Evolutionary conservation across 345 rosid genomes (phyloP).

Genomic region (Leavenworthia alabamica): DNA sequence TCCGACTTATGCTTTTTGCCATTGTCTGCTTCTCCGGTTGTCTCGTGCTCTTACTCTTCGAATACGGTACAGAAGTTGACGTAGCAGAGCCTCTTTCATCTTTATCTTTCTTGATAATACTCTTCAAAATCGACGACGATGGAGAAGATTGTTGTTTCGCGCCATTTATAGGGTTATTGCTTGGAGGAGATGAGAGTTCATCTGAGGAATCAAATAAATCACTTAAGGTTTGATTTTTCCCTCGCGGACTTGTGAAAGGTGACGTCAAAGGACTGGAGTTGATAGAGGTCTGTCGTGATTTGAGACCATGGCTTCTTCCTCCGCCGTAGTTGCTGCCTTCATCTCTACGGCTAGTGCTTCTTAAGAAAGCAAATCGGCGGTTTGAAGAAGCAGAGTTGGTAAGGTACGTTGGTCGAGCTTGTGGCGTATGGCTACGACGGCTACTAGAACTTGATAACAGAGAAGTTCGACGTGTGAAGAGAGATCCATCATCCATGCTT

Average conservation of each 20-base stretch:
- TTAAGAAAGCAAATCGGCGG: slow-evolving; percentile 12
- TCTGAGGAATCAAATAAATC: slow-evolving; percentile 11
- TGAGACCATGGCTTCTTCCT: slow-evolving; percentile 18
- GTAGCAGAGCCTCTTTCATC: slow-evolving; percentile 5
- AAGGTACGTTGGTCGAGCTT: slow-evolving; percentile 38
- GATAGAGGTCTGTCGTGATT: slow-evolving; percentile 27
- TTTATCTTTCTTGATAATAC: slow-evolving; percentile 27
- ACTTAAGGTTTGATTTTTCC: slow-evolving; percentile 21
- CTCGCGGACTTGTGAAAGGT: slow-evolving; percentile 27
- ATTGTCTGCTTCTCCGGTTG: slow-evolving; percentile 10
- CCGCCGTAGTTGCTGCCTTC: slow-evolving; percentile 26
- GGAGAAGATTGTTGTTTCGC: slow-evolving; percentile 4
- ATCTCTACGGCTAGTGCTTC: slow-evolving; percentile 31
- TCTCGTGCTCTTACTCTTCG: slow-evolving; percentile 35
- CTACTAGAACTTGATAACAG: slow-evolving; percentile 26
- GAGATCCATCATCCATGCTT: slow-evolving; percentile 40
- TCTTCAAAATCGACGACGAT: slow-evolving; percentile 13
- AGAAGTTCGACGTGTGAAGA: slow-evolving; percentile 36
- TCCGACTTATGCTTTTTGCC: slow-evolving; percentile 40
- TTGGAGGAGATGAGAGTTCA: slow-evolving; percentile 21
- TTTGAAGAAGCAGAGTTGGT: slow-evolving; percentile 29
- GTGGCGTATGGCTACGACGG: slow-evolving; percentile 46
- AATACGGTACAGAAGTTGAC: slow-evolving; percentile 15
- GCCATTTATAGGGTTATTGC: slow-evolving; percentile 9
- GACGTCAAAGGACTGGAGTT: slow-evolving; percentile 20